Evolutionary conservation across 75 land plant species (phyloP), one percentile per base, ranked within the genome.

Genomic region (Larix kaempferi): DNA sequence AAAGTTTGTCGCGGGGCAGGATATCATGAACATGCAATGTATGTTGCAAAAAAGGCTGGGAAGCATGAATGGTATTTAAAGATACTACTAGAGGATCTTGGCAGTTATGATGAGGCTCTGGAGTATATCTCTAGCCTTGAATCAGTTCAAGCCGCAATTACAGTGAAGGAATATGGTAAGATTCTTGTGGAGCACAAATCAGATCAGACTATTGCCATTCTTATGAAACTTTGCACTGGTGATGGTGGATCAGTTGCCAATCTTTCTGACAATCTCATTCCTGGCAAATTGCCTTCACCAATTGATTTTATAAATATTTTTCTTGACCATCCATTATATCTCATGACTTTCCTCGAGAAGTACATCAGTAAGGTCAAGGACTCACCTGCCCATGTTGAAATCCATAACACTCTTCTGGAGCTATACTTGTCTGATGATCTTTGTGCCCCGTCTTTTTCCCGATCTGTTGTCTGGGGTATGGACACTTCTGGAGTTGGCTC

Each of bases 1-100:
- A 89, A 84, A 80, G 99, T 92, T 25, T 96, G 99, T 59, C 88
- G 99, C 63, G 91, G 98, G 62, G 99, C 98, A 76, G 92, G 91
- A n/a, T 96, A 94, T 71, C 92, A 96, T 79, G 94, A 96, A 58
- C 95, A 96, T 88, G 99, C 99, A 4, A 88, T 96, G 86, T 92
- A 88, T 84, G 99, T 96, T 75, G 99, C 99, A 41, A 94, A 87
- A 80, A 91, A 90, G 73, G 88, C 95, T 26, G 89, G 91, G 75
- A 83, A 78, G 80, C 99, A 96, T 86, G 99, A 96, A 76, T 89
- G 78, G 91, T 96, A 94, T 81, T 79, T 96, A 79, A 96, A 94
- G 82, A 94, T 96, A 66, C 85, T 96, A 29, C 90, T 96, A 71
- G 99, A 94, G 75, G 99, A 96, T 82, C 87, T 96, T 65, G 91